These are phyloP conservation scores for Colletotrichum tabaci DNA, from an alignment of 2,329 filamentous ascomycete species.

Conservation along the genomic window DNA sequence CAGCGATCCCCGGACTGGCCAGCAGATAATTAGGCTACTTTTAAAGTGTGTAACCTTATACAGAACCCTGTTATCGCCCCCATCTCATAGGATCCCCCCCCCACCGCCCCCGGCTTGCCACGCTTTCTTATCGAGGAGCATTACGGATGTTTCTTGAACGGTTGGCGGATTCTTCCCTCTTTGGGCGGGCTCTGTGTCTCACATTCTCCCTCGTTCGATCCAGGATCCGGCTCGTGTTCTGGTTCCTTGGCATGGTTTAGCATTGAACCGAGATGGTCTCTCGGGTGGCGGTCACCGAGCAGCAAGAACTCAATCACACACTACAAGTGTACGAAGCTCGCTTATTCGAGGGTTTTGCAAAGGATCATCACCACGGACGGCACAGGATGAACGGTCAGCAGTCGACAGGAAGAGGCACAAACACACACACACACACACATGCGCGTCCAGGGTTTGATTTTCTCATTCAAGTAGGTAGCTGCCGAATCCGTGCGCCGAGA, in stretches of 20 bases:
- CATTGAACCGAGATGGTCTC: background rate
- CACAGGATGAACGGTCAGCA: background rate
- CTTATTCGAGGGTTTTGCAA: background rate
- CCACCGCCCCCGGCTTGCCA: background rate
- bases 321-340: no score
- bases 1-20: background rate
- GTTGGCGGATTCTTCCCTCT: no score
- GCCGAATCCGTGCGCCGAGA: background rate
- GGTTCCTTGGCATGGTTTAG: conserved; percentile 25
- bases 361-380: no score
- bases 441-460: background rate
- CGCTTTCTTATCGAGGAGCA: background rate
- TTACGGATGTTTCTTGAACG: no score
- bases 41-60: conserved; percentile 16
- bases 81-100: background rate
- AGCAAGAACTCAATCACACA: background rate
- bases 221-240: conserved; percentile 5
- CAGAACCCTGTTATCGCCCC: conserved; percentile 17
- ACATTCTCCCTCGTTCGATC: background rate
- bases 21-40: conserved; percentile 7
- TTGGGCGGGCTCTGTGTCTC: no score
- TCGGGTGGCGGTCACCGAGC: background rate
- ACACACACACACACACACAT: no score
- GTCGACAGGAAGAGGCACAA: no score
- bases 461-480: background rate